phyloP scores from a whole-genome alignment of 1,139 yeast species.

The Diutina scorzettiae region DNA sequence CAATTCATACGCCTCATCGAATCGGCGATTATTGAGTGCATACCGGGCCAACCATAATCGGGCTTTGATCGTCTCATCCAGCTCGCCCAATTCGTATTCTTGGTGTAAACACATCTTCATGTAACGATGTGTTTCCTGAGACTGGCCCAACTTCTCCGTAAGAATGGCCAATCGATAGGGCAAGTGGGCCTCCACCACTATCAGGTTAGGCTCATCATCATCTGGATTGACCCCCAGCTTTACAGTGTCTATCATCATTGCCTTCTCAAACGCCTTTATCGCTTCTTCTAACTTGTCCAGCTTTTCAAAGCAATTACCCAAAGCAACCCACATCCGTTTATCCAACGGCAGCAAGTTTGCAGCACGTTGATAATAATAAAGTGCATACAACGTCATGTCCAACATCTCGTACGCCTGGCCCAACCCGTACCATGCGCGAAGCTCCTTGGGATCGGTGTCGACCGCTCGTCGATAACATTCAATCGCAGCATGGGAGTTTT shows the following conservation, averaged over 20 bases:
- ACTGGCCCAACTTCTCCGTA: constrained; percentile 45
- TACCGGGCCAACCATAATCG: constrained; percentile 76
- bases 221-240: neutral
- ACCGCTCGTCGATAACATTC: constrained; percentile 92
- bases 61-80: constrained; percentile 74
- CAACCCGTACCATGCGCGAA: constrained; percentile 95
- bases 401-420: constrained; percentile 97
- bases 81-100: constrained; percentile 53
- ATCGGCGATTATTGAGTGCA: constrained; percentile 46
- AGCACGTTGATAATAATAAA: constrained; percentile 87
- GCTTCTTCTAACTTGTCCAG: constrained; percentile 59
- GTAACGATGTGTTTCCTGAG: constrained; percentile 43
- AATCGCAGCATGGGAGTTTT: constrained; percentile 95
- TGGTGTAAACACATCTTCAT: constrained; percentile 68
- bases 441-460: constrained; percentile 79
- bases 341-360: constrained; percentile 82
- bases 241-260: constrained; percentile 25
- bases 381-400: constrained; percentile 88
- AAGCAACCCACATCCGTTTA: constrained; percentile 93
- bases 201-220: constrained; percentile 15
- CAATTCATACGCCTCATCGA: constrained; percentile 58
- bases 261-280: constrained; percentile 46
- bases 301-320: constrained; percentile 83
- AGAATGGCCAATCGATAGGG: constrained; percentile 60
- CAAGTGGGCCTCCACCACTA: constrained; percentile 33